These are phyloP conservation scores for Ramalina intermedia DNA, from an alignment of 495 filamentous ascomycete genomes.

Conservation along the genomic window DNA sequence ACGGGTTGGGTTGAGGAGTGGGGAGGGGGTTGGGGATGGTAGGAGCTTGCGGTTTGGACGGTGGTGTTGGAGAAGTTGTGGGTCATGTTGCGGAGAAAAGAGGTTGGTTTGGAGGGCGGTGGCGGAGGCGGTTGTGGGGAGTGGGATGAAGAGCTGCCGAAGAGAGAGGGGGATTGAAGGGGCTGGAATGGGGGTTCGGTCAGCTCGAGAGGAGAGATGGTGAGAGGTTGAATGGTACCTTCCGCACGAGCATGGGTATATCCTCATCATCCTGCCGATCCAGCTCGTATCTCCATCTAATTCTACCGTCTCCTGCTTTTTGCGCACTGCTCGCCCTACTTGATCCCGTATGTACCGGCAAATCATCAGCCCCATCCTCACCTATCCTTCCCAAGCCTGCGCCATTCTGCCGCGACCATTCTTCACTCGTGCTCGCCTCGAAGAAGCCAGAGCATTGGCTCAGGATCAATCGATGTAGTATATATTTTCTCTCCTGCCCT, in stretches of 20 bases:
- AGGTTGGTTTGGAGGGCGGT: slow-evolving; percentile 36
- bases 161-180: slow-evolving; percentile 35
- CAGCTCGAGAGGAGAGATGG: neutral
- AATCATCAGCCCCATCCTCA: slow-evolving; percentile 24
- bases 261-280: slow-evolving; percentile 66
- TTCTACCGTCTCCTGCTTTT: slow-evolving; percentile 26
- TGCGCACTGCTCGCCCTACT: neutral
- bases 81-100: slow-evolving; percentile 77
- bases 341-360: slow-evolving; percentile 11
- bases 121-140: slow-evolving; percentile 26
- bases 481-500: slow-evolving; percentile 63
- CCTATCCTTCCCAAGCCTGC: slow-evolving; percentile 40
- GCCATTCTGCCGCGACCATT: slow-evolving; percentile 39
- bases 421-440: slow-evolving; percentile 72
- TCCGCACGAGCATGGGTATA: slow-evolving; percentile 79
- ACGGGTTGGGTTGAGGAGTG: slow-evolving; percentile 6
- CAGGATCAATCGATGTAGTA: slow-evolving; percentile 72
- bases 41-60: slow-evolving; percentile 14
- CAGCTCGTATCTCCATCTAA: slow-evolving; percentile 74
- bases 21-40: slow-evolving; percentile 38
- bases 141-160: slow-evolving; percentile 18
- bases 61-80: slow-evolving; percentile 24
- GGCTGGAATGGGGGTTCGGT: slow-evolving; percentile 18
- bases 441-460: slow-evolving; percentile 87
- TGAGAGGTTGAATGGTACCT: slow-evolving; percentile 28